Conservation (phyloP, 164 flowering plant genomes). For the Chimonanthus salicifolius region DNA sequence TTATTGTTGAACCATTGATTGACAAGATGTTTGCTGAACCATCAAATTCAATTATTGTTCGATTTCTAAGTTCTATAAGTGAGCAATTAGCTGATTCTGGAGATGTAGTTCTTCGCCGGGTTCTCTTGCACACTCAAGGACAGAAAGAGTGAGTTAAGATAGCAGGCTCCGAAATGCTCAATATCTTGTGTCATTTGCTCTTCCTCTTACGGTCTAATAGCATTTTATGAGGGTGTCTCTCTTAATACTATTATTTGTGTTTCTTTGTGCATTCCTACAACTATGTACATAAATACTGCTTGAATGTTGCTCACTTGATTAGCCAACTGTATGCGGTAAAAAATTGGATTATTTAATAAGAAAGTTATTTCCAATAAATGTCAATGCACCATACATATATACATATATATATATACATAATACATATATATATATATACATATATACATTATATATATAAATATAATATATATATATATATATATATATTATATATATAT, state of each 20-base stretch:
- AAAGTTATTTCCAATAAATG: no score
- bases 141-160: constrained; percentile 51
- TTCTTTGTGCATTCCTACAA: not conserved
- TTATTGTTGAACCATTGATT: constrained; percentile 49
- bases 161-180: not conserved
- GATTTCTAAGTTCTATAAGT: constrained; percentile 60
- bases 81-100: constrained; percentile 54
- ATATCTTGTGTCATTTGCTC: not conserved
- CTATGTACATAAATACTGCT: not conserved
- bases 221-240: not conserved
- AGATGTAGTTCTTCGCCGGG: constrained; percentile 44
- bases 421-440: no score
- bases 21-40: constrained; percentile 80
- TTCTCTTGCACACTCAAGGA: constrained; percentile 40
- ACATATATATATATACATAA: no score
- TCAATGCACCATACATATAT: not conserved
- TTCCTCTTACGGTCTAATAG: not conserved
- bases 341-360: no score
- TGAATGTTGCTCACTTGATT: no score
- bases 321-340: no score
- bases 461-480: no score
- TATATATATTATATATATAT: no score
- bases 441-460: no score
- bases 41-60: constrained; percentile 66
- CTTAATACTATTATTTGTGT: not conserved